phyloP scores from a whole-genome alignment of 2,329 filamentous ascomycete genomes.

The Ophiocordyceps polyrhachis-furcata region DNA sequence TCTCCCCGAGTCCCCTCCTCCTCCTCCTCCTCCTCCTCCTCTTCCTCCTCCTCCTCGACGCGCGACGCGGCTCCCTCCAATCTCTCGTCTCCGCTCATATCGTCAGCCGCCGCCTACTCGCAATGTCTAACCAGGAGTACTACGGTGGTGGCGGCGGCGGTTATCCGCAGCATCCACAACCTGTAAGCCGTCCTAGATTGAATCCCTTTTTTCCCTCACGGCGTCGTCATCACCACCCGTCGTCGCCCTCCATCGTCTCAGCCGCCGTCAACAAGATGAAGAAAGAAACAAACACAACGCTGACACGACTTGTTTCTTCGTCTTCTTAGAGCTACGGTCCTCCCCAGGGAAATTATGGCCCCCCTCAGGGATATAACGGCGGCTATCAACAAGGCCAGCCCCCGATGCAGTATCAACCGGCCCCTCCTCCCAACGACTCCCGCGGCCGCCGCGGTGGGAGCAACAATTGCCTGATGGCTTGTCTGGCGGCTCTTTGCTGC shows the following conservation, averaged over 20 bases:
- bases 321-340: slow-evolving; percentile 10
- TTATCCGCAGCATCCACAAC: slow-evolving; percentile 19
- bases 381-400: slow-evolving; percentile 16
- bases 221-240: neutral
- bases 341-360: slow-evolving; percentile 13
- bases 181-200: slow-evolving; percentile 11
- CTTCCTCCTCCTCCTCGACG: neutral
- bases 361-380: slow-evolving; percentile 13
- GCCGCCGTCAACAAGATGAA: neutral
- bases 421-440: slow-evolving; percentile 13
- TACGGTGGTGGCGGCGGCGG: slow-evolving; percentile 14
- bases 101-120: slow-evolving; percentile 1
- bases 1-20: neutral
- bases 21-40: too few relatives aligned
- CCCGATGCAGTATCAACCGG: slow-evolving; percentile 25
- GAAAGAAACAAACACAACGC: neutral
- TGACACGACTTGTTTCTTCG: neutral
- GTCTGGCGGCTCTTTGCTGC: slow-evolving; percentile 29
- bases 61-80: neutral
- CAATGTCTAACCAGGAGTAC: slow-evolving; percentile 23
- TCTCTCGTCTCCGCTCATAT: neutral
- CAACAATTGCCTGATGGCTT: slow-evolving; percentile 25
- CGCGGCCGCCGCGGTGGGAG: slow-evolving; percentile 15
- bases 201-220: too few relatives aligned
- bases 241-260: neutral